Base-by-base conservation (phyloP, 179 eudicot species). In the Heliamphora pulchella region DNA sequence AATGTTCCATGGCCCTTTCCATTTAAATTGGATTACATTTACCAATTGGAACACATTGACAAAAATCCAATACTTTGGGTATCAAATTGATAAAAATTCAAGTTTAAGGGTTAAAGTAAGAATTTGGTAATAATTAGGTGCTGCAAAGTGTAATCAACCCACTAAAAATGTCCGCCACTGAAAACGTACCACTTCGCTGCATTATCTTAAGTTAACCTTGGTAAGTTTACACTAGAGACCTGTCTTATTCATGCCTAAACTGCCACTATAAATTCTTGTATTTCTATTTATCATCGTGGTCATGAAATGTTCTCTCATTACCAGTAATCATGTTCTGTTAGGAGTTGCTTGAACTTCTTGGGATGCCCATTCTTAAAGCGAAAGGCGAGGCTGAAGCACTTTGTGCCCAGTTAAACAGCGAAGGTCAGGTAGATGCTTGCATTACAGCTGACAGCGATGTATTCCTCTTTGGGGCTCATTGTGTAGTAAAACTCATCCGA, bases 381-480 rank as follows among this genome's bases (percentile, higher is more conserved):
- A 85, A 78, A 70, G 97, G 91, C 20, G 99, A 96, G 83, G 99
- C 98, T 14, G 98, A 94, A 86, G 98, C 94, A 72, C 96, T 96
- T 73, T 96, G 98, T 88, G 99, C 97, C 54, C 92, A 92, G 82
- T 83, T 96, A 81, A 96, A 96, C 73, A 80, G 85, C 41, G 92
- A 92, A 83, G 98, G 96, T 51, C 86, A 76, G 41, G 98, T 96
- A n/a, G 97, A 94, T 88, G 99, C 97, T 81, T 96, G 99, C 86
- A 89, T 96, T 72, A 96, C 99, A 64, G 81, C 98, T 81, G 99
- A 96, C 72, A 94, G 98, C 41, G 99, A 96, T 83, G 94, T 97
- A 44, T 92, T 96, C 80, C 94, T 94, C 39, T 96, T 81, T 73
- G 99, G 99, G 67, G 99, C 99, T 59, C 85, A 84, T 43, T 96